Evolutionary conservation across 306 rosid genomes (phyloP).

Genomic region (Sesbania bispinosa): DNA sequence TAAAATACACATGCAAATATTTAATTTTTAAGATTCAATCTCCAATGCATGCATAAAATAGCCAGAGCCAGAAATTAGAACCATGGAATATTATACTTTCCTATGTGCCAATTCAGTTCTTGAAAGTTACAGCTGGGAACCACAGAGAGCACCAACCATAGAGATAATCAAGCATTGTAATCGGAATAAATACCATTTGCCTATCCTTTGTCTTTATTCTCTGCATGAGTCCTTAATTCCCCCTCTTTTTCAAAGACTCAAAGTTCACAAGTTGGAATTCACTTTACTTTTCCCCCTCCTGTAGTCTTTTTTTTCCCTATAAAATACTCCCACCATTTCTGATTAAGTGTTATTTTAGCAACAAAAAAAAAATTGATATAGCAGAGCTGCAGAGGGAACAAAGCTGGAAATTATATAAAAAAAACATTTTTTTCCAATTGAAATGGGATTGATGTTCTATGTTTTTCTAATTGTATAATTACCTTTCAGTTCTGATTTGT

Average conservation of each 20-base stretch:
- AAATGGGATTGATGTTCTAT: too few species aligned
- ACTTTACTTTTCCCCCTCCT: not conserved
- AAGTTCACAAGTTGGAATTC: not conserved
- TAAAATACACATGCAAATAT: constrained; percentile 7
- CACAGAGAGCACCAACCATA: constrained; percentile 16
- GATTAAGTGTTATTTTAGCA: too few species aligned
- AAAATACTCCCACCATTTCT: too few species aligned
- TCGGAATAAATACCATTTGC: constrained; percentile 28
- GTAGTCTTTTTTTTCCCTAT: too few species aligned
- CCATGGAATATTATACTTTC: constrained; percentile 34
- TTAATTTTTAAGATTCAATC: constrained; percentile 19
- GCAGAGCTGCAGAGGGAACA: too few species aligned
- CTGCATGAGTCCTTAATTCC: not conserved
- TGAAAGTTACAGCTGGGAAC: constrained; percentile 31
- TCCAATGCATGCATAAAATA: not conserved
- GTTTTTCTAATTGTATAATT: too few species aligned
- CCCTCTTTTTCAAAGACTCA: not conserved
- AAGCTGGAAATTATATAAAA: too few species aligned
- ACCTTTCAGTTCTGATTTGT: too few species aligned
- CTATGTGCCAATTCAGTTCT: constrained; percentile 13
- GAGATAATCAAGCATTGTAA: constrained; percentile 15
- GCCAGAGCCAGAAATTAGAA: constrained; percentile 11
- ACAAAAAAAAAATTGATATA: too few species aligned
- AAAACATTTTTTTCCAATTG: too few species aligned
- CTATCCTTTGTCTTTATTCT: constrained; percentile 28